A percentile compares a stretch with the other conserved stretches of the same genome.
Conservation (phyloP, 2,329 filamentous ascomycete genomes). For the Didymella lethalis region DNA sequence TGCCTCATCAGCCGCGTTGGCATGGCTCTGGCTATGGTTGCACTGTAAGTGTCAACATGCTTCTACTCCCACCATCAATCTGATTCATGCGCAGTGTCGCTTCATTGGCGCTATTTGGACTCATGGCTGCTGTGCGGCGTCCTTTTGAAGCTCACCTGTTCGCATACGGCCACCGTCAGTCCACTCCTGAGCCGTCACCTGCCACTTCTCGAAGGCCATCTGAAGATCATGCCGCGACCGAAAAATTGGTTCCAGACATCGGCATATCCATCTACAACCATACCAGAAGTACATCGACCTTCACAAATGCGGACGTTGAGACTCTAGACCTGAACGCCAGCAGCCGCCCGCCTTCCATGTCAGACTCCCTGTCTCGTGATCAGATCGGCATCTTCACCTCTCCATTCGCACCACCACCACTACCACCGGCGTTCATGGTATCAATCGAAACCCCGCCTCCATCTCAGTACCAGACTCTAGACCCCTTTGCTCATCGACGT, state of each 20-base stretch:
- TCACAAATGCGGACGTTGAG: constrained; percentile 39
- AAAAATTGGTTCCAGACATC: constrained; percentile 19
- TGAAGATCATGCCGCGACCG: constrained; percentile 23
- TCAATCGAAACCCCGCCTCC: constrained; percentile 25
- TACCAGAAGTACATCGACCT: constrained; percentile 21
- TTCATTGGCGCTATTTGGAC: constrained; percentile 44
- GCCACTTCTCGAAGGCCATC: constrained; percentile 30
- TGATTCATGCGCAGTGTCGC: constrained; percentile 34
- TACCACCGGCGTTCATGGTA: constrained; percentile 34
- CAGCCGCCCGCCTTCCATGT: constrained; percentile 28
- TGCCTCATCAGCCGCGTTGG: constrained; percentile 43
- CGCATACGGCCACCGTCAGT: constrained; percentile 32
- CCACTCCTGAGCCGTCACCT: constrained; percentile 26
- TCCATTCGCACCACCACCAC: constrained; percentile 38
- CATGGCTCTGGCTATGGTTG: constrained; percentile 44
- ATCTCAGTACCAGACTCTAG: constrained; percentile 23
- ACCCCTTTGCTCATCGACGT: constrained; percentile 18
- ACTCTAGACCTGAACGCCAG: constrained; percentile 34
- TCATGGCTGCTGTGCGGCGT: constrained; percentile 44
- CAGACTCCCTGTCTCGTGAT: constrained; percentile 29
- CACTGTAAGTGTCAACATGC: constrained; percentile 38
- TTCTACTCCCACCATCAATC: not conserved
- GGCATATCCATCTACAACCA: constrained; percentile 4
- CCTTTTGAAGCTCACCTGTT: constrained; percentile 51
- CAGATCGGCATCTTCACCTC: constrained; percentile 42